Conservation (phyloP, 1,284 basidiomycete genomes). For the Schizophyllum amplum region DNA sequence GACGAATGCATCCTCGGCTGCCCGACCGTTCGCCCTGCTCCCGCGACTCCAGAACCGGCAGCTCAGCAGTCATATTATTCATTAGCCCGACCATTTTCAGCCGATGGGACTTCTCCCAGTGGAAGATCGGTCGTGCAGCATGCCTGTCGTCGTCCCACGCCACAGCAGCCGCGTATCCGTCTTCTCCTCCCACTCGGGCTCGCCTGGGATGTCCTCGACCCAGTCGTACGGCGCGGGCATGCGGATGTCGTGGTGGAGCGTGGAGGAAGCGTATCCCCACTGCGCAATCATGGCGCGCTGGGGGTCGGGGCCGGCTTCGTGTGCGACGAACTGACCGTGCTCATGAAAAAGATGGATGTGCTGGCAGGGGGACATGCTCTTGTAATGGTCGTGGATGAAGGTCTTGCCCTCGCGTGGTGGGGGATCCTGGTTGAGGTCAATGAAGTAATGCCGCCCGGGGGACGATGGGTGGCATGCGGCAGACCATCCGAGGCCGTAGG, state of each 20-base stretch:
- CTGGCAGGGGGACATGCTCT: slow-evolving; percentile 54
- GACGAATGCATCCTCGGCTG: not conserved
- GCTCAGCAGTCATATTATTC: not conserved
- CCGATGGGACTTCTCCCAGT: not conserved
- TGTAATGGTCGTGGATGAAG: slow-evolving; percentile 44
- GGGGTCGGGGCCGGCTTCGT: slow-evolving; percentile 41
- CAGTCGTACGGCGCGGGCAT: slow-evolving; percentile 40
- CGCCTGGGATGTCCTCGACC: slow-evolving; percentile 20
- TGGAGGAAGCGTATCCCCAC: slow-evolving; percentile 48
- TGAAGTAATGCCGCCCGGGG: slow-evolving; percentile 23
- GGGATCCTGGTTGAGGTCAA: slow-evolving; percentile 19
- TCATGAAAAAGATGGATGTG: slow-evolving; percentile 41
- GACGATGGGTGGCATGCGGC: slow-evolving; percentile 33
- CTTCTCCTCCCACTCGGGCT: slow-evolving; percentile 41
- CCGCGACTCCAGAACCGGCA: not conserved
- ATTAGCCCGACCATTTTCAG: not conserved
- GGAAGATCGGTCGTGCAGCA: slow-evolving; percentile 23
- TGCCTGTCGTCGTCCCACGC: slow-evolving; percentile 66
- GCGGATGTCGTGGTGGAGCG: slow-evolving; percentile 54
- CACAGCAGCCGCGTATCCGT: slow-evolving; percentile 48
- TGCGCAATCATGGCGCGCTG: slow-evolving; percentile 40
- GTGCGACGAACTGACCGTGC: slow-evolving; percentile 51
- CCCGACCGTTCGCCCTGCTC: not conserved
- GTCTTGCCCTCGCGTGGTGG: slow-evolving; percentile 29
- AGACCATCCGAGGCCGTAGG: slow-evolving; percentile 29